phyloP scores from a whole-genome alignment of 306 rosid species.

The Sechiopsis laciniata region DNA sequence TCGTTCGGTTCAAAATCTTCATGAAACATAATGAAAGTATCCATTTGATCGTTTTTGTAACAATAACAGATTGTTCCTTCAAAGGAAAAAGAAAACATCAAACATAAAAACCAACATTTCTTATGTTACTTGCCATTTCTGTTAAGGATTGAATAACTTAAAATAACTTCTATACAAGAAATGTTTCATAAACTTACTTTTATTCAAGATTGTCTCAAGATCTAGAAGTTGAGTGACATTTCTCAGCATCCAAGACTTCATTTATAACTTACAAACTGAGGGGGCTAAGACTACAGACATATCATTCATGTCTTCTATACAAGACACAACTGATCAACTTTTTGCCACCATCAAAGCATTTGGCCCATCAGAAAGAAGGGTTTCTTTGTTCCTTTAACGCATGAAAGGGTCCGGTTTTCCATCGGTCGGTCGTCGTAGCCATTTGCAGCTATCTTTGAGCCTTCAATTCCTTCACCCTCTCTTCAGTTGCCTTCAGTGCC shows the following conservation, averaged over 20 bases:
- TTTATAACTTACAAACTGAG: background rate
- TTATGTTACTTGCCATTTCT: background rate
- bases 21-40: background rate
- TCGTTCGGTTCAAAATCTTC: background rate
- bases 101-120: background rate
- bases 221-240: background rate
- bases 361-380: background rate
- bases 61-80: background rate
- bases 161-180: too few species aligned
- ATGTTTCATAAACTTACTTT: background rate
- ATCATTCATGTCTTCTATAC: background rate
- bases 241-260: background rate
- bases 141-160: too few species aligned
- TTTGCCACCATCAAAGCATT: constrained; percentile 21
- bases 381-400: background rate
- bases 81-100: background rate
- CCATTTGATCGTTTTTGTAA: background rate
- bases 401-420: background rate
- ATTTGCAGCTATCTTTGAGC: constrained; percentile 42
- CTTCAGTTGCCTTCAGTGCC: constrained; percentile 65
- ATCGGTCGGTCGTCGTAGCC: background rate
- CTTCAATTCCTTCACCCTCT: constrained; percentile 75
- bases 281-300: background rate
- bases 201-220: background rate
- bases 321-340: constrained; percentile 19